Percentiles rank a stretch among this genome's conserved stretches.
These are phyloP conservation scores for Combretum micranthum DNA, from an alignment of 345 rosid genomes.

Conservation along the genomic window DNA sequence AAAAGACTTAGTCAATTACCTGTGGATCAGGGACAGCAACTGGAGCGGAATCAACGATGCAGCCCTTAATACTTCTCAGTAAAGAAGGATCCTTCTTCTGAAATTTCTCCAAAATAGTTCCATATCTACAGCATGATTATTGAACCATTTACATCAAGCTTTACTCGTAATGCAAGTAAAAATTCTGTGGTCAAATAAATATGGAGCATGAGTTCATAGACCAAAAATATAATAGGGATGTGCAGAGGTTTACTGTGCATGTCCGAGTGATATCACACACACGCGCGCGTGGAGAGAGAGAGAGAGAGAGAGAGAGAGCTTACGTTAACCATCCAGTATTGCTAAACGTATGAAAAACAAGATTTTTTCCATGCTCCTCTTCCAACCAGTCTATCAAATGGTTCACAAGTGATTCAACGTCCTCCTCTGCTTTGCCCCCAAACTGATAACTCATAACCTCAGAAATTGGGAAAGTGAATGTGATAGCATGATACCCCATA, in stretches of 20 bases:
- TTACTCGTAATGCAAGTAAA: background rate
- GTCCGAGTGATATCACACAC: background rate
- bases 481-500: conserved; percentile 86
- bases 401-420: conserved; percentile 67
- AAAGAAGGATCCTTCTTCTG: conserved; percentile 69
- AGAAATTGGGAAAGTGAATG: conserved; percentile 85
- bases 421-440: conserved; percentile 89
- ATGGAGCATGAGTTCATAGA: background rate
- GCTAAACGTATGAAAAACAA: conserved; percentile 96
- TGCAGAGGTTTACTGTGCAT: background rate
- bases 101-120: conserved; percentile 83
- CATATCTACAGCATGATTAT: conserved; percentile 52
- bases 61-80: conserved; percentile 66
- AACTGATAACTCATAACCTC: conserved; percentile 80
- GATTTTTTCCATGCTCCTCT: conserved; percentile 69
- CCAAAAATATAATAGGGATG: conserved; percentile 4
- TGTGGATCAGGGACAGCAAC: conserved; percentile 94
- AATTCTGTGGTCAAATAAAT: conserved; percentile 9
- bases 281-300: background rate
- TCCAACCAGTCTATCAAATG: conserved; percentile 94
- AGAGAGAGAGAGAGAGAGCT: conserved; percentile 19
- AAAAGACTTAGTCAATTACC: conserved; percentile 35
- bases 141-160: no score
- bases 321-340: conserved; percentile 98
- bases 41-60: conserved; percentile 97